Evolutionary conservation across 2,329 filamentous ascomycete genomes (phyloP).

Genomic region (Verticillium isaacii): DNA sequence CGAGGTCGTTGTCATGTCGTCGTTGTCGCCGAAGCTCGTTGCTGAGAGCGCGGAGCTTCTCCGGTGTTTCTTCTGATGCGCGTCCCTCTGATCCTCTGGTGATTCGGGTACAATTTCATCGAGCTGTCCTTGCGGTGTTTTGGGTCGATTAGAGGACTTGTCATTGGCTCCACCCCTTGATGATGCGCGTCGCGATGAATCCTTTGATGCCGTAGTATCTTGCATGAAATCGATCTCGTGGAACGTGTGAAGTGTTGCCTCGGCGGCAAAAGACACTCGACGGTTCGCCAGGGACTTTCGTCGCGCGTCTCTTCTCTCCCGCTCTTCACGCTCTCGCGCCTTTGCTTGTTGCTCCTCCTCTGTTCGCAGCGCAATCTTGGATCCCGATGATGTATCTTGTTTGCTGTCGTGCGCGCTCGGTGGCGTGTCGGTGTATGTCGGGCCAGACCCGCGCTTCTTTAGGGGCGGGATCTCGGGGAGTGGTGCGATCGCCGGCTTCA

Average conservation of each 20-base stretch:
- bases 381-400: constrained; percentile 27
- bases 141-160: constrained; percentile 43
- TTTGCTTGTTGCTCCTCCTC: constrained; percentile 69
- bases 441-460: constrained; percentile 32
- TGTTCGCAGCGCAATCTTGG: constrained; percentile 60
- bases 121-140: constrained; percentile 32
- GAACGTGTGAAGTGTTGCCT: constrained; percentile 95
- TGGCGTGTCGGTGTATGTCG: constrained; percentile 3
- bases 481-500: constrained; percentile 73
- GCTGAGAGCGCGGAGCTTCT: constrained; percentile 64
- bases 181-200: constrained; percentile 71
- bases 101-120: constrained; percentile 53
- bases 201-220: constrained; percentile 78
- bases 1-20: constrained; percentile 67
- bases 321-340: constrained; percentile 64
- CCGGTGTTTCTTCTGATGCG: constrained; percentile 50
- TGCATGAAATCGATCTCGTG: constrained; percentile 87
- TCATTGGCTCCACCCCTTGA: constrained; percentile 33
- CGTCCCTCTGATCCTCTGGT: constrained; percentile 55
- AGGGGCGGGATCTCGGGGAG: constrained; percentile 62
- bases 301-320: constrained; percentile 77
- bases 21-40: constrained; percentile 59
- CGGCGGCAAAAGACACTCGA: constrained; percentile 93
- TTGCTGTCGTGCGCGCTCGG: not conserved
- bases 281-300: constrained; percentile 90